Percentiles rank a stretch among this genome's conserved stretches.
Conservation (phyloP, 139 green algal species). For the Monoraphidium neglectum region DNA sequence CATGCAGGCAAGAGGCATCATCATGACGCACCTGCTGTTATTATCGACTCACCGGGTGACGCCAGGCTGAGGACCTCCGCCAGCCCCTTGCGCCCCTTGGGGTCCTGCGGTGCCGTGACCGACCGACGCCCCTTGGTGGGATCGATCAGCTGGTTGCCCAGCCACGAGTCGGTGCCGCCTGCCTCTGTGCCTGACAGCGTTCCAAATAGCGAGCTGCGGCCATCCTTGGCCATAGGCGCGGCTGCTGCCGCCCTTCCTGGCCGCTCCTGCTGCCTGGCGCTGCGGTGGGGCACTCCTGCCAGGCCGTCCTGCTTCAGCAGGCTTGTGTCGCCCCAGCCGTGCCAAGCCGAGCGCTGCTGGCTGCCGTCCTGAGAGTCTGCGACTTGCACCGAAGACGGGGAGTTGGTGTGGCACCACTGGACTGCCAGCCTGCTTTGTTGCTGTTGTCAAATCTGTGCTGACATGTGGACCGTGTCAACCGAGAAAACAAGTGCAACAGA, state of each 20-base stretch:
- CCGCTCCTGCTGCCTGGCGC: too few species aligned
- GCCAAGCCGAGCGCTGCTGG: too few species aligned
- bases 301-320: too few species aligned
- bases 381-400: too few species aligned
- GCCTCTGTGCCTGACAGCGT: conserved; percentile 21
- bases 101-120: conserved; percentile 23
- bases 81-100: conserved; percentile 11
- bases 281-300: too few species aligned
- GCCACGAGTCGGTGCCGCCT: conserved; percentile 30
- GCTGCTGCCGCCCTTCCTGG: neutral
- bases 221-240: conserved; percentile 12
- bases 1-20: neutral
- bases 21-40: neutral
- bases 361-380: too few species aligned
- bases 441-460: too few species aligned
- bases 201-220: conserved; percentile 19
- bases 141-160: conserved; percentile 38
- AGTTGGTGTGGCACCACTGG: too few species aligned
- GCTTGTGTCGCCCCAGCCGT: too few species aligned
- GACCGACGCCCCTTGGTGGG: conserved; percentile 35
- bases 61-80: conserved; percentile 30
- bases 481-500: too few species aligned
- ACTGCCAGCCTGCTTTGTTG: too few species aligned
- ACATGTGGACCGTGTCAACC: too few species aligned
- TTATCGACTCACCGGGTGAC: conserved; percentile 16